Evolutionary conservation across 305 asterid genomes (phyloP).

Genomic region (Fraxinus velutina): DNA sequence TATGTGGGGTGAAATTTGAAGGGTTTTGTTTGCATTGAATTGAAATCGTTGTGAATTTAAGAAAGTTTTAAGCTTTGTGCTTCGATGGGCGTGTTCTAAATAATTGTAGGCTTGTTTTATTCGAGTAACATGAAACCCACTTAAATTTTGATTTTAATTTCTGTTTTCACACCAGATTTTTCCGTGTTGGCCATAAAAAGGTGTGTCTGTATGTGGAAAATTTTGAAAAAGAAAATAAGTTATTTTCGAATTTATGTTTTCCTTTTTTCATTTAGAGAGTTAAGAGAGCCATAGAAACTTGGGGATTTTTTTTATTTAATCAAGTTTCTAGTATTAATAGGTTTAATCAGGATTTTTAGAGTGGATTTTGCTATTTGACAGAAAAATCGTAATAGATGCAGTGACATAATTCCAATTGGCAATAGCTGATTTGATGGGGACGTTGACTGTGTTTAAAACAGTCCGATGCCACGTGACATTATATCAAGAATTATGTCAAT

Average conservation of each 20-base stretch:
- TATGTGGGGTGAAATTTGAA: not conserved
- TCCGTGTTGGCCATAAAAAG: not conserved
- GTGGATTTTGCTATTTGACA: not conserved
- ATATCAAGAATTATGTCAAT: not conserved
- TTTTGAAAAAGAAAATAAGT: not conserved
- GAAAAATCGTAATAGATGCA: not conserved
- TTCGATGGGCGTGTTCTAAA: not conserved
- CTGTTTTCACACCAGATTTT: not conserved
- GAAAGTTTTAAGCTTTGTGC: not conserved
- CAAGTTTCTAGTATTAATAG: not conserved
- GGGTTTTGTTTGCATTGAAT: conserved; percentile 16
- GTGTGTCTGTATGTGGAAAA: not conserved
- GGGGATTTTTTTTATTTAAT: not conserved
- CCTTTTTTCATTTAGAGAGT: not conserved
- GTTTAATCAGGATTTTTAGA: not conserved
- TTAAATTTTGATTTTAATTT: not conserved
- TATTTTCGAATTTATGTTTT: not conserved
- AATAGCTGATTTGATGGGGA: not conserved
- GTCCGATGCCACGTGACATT: not conserved
- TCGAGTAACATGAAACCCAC: not conserved
- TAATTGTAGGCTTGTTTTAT: not conserved
- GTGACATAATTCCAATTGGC: not conserved
- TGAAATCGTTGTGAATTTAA: conserved; percentile 6
- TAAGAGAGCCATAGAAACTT: not conserved
- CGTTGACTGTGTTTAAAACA: not conserved